phyloP scores from a whole-genome alignment of 164 flowering plant species.

The Akebia trifoliata region DNA sequence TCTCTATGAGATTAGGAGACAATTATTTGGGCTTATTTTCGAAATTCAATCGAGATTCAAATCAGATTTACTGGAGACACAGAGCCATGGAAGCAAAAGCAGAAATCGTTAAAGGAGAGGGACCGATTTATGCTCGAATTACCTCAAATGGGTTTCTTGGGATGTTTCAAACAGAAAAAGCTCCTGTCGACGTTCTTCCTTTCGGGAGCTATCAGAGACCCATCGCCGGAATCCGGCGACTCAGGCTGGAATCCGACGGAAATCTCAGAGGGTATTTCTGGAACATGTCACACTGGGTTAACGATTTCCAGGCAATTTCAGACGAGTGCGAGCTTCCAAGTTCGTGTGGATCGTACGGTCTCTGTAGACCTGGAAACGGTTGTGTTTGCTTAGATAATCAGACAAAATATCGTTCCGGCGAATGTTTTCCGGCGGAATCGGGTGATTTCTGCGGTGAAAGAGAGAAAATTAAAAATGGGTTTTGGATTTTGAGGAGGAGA shows the following conservation, averaged over 20 bases:
- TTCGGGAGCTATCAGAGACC: constrained; percentile 56
- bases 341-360: constrained; percentile 71
- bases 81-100: constrained; percentile 68
- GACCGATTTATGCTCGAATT: constrained; percentile 54
- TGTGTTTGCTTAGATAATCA: constrained; percentile 67
- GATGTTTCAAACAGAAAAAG: constrained; percentile 53
- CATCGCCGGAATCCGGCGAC: constrained; percentile 35
- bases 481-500: constrained; percentile 31
- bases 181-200: constrained; percentile 62
- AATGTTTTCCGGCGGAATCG: constrained; percentile 25
- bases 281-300: constrained; percentile 59
- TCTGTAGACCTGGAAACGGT: constrained; percentile 57
- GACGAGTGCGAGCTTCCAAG: constrained; percentile 66
- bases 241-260: constrained; percentile 77
- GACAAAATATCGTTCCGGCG: constrained; percentile 32
- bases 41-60: constrained; percentile 19
- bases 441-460: constrained; percentile 47
- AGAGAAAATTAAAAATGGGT: constrained; percentile 10
- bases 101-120: constrained; percentile 36
- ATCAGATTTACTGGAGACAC: constrained; percentile 59
- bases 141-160: constrained; percentile 70
- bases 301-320: constrained; percentile 51
- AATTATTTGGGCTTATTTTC: constrained; percentile 58
- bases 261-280: constrained; percentile 73
- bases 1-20: constrained; percentile 53